Evolutionary conservation across 2,329 filamentous ascomycete genomes (phyloP).

Genomic region (Ophiostoma ulmi): DNA sequence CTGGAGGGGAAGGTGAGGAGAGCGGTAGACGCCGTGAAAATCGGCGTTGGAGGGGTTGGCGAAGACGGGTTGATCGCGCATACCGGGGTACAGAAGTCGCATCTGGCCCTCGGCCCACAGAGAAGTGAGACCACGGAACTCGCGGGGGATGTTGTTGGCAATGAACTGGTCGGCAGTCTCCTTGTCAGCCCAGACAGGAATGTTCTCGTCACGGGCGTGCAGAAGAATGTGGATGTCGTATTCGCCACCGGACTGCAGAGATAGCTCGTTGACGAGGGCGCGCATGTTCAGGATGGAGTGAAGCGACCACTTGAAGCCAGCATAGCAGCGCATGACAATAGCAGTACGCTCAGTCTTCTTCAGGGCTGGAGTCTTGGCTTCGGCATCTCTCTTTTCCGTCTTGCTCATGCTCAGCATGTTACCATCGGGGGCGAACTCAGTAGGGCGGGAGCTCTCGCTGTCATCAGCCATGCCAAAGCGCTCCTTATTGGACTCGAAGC

Average conservation of each 20-base stretch:
- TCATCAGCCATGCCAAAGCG: constrained; percentile 44
- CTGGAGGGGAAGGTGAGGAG: constrained; percentile 58
- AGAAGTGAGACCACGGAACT: constrained; percentile 75
- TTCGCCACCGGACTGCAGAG: constrained; percentile 71
- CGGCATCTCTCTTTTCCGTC: neutral
- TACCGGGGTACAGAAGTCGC: constrained; percentile 66
- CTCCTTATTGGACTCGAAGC: constrained; percentile 55
- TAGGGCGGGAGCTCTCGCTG: constrained; percentile 3
- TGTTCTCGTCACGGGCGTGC: constrained; percentile 73
- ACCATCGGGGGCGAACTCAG: constrained; percentile 16
- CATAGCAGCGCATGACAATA: constrained; percentile 74
- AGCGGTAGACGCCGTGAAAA: constrained; percentile 65
- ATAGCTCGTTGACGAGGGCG: constrained; percentile 72
- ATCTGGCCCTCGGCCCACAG: constrained; percentile 84
- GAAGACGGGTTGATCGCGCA: constrained; percentile 61
- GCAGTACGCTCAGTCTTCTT: constrained; percentile 59
- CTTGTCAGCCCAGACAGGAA: constrained; percentile 77
- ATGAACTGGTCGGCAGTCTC: constrained; percentile 67
- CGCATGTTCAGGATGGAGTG: constrained; percentile 77
- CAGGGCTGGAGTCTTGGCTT: constrained; percentile 19
- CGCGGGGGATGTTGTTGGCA: constrained; percentile 59
- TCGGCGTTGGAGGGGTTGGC: constrained; percentile 52
- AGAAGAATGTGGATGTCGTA: constrained; percentile 79
- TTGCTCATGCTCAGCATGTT: constrained; percentile 20
- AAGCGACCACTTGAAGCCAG: constrained; percentile 70